Conservation (phyloP, 2,329 filamentous ascomycete species). For the Verticillium dahliae region DNA sequence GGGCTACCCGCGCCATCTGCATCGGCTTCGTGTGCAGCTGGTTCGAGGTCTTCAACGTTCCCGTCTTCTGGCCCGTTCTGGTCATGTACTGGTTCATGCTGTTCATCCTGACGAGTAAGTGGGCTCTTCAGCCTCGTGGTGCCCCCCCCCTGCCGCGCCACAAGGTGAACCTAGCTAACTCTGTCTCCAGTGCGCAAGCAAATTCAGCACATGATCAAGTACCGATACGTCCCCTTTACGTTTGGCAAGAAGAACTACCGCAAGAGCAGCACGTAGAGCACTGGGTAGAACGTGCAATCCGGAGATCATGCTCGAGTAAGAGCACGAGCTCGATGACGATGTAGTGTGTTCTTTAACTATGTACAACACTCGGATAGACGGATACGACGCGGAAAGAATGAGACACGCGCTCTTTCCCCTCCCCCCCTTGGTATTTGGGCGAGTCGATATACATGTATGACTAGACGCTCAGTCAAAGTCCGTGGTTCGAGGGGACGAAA, state of each 20-base stretch:
- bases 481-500: background rate
- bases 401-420: background rate
- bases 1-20: conserved; percentile 77
- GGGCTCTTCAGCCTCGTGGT: background rate
- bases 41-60: conserved; percentile 92
- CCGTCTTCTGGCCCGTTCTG: conserved; percentile 97
- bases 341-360: background rate
- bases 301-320: background rate
- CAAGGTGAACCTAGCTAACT: too few relatives aligned
- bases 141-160: background rate
- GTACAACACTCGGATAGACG: background rate
- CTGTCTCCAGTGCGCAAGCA: conserved; percentile 77
- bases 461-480: background rate
- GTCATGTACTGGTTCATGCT: conserved; percentile 99
- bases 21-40: conserved; percentile 85
- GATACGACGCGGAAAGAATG: background rate
- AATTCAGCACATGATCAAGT: conserved; percentile 99
- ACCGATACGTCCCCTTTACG: conserved; percentile 92
- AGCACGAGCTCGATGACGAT: background rate
- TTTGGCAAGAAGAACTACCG: conserved; percentile 81
- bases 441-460: background rate
- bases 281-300: background rate
- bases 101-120: conserved; percentile 89
- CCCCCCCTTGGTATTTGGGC: background rate
- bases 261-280: conserved; percentile 47